A percentile compares a stretch with the other conserved stretches of the same genome.
Conservation (phyloP, 2,329 filamentous ascomycete species). For the Nemania sp. region DNA sequence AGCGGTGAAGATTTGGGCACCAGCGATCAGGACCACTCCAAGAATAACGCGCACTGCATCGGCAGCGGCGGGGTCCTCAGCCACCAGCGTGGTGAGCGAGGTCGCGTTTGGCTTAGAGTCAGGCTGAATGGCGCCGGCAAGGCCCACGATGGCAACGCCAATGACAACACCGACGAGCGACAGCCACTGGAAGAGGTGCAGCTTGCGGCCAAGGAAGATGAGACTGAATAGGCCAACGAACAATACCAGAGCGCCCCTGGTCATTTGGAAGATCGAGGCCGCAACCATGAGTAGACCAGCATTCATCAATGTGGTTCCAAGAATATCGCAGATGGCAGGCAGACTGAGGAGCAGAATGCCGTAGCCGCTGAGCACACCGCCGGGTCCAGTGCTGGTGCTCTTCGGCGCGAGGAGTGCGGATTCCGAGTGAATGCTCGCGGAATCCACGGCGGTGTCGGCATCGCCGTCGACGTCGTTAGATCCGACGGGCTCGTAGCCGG, state of each 20-base stretch:
- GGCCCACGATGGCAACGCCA: slow-evolving; percentile 86
- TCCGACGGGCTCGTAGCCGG: slow-evolving; percentile 69
- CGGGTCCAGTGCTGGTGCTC: slow-evolving; percentile 37
- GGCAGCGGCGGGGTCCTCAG: slow-evolving; percentile 45
- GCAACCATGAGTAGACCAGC: slow-evolving; percentile 91
- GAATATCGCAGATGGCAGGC: slow-evolving; percentile 90
- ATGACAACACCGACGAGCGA: slow-evolving; percentile 83
- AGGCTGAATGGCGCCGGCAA: slow-evolving; percentile 81
- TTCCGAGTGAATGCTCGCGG: slow-evolving; percentile 48
- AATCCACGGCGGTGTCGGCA: slow-evolving; percentile 51
- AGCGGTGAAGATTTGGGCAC: slow-evolving; percentile 94
- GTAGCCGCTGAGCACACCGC: slow-evolving; percentile 69
- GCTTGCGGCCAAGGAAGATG: slow-evolving; percentile 77
- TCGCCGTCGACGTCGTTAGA: slow-evolving; percentile 50
- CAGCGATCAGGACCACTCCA: slow-evolving; percentile 87
- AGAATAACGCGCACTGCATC: slow-evolving; percentile 70
- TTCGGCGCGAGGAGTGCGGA: slow-evolving; percentile 42
- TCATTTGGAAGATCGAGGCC: slow-evolving; percentile 99
- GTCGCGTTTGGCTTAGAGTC: slow-evolving; percentile 58
- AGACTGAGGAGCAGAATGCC: slow-evolving; percentile 76
- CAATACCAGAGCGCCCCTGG: slow-evolving; percentile 86
- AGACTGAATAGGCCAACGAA: slow-evolving; percentile 97
- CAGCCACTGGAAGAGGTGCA: slow-evolving; percentile 90
- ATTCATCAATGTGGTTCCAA: slow-evolving; percentile 96
- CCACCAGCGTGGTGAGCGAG: slow-evolving; percentile 34